These are phyloP conservation scores for Globisporangium cystogenes DNA, from an alignment of 352 stramenopile species.

Conservation along the genomic window DNA sequence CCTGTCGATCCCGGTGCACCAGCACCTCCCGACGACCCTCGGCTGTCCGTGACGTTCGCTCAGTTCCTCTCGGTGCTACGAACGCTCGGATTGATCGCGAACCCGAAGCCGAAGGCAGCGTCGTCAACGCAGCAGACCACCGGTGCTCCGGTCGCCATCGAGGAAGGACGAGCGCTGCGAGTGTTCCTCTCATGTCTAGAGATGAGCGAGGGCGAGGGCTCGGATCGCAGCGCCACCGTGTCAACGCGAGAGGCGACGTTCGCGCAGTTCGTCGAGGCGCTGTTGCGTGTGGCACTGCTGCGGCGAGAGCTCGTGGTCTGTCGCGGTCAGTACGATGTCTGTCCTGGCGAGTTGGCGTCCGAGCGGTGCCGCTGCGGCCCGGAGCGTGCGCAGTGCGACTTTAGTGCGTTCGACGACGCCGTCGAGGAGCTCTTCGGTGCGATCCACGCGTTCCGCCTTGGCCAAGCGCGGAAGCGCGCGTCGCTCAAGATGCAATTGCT, in stretches of 20 bases:
- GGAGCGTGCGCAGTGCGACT: conserved; percentile 22
- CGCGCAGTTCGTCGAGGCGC: conserved; percentile 46
- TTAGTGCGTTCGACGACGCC: conserved; percentile 35
- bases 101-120: not conserved
- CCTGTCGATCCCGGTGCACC: not conserved
- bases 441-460: conserved; percentile 24
- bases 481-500: conserved; percentile 27
- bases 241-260: conserved; percentile 14
- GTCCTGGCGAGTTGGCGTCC: conserved; percentile 37
- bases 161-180: conserved; percentile 43
- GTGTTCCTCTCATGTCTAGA: conserved; percentile 59
- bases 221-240: conserved; percentile 7
- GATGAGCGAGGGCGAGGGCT: conserved; percentile 16
- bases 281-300: conserved; percentile 39
- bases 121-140: not conserved
- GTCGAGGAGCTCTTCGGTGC: conserved; percentile 37
- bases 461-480: conserved; percentile 20
- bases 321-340: conserved; percentile 45
- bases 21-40: not conserved
- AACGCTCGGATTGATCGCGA: conserved; percentile 23
- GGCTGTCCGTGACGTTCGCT: conserved; percentile 15
- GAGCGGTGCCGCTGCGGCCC: conserved; percentile 33
- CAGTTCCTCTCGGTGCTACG: conserved; percentile 28
- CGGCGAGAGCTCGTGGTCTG: conserved; percentile 48
- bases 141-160: conserved; percentile 16